A percentile compares a stretch with the other conserved stretches of the same genome.
Conservation (phyloP, 768 basidiomycete species). For the Boletus eberwhitei region DNA sequence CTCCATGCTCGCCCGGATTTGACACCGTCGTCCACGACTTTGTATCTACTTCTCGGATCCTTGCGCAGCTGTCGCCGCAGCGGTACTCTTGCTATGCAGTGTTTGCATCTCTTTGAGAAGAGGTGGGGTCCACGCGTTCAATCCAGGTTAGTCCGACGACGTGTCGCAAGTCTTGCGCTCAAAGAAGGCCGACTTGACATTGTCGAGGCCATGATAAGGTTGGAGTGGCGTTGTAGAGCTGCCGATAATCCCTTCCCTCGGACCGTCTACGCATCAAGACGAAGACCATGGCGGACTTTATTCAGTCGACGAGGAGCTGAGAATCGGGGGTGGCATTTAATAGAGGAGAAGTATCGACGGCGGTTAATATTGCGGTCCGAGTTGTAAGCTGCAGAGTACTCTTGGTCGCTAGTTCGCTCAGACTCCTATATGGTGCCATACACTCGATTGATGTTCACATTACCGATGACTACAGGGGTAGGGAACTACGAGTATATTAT, state of each 20-base stretch:
- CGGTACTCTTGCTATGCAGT: constrained; percentile 50
- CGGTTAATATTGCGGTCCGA: constrained; percentile 1
- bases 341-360: constrained; percentile 24
- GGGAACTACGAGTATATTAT: constrained; percentile 23
- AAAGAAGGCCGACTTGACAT: constrained; percentile 64
- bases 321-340: constrained; percentile 27
- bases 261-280: constrained; percentile 6
- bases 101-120: constrained; percentile 43
- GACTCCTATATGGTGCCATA: neutral
- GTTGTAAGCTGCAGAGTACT: neutral
- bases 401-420: neutral
- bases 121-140: constrained; percentile 56
- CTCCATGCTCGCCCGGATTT: constrained; percentile 46
- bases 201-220: constrained; percentile 24
- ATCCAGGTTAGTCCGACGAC: constrained; percentile 57
- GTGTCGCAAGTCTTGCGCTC: constrained; percentile 55
- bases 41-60: constrained; percentile 55
- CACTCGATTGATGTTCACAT: constrained; percentile 14
- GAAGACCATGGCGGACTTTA: constrained; percentile 21
- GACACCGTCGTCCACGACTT: constrained; percentile 54
- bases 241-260: constrained; percentile 6
- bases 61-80: constrained; percentile 48
- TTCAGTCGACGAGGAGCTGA: constrained; percentile 29
- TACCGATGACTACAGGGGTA: constrained; percentile 12
- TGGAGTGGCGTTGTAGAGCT: constrained; percentile 13